Conservation (phyloP, 192 early-diverging fungal species). For the Coemansia sp. region DNA sequence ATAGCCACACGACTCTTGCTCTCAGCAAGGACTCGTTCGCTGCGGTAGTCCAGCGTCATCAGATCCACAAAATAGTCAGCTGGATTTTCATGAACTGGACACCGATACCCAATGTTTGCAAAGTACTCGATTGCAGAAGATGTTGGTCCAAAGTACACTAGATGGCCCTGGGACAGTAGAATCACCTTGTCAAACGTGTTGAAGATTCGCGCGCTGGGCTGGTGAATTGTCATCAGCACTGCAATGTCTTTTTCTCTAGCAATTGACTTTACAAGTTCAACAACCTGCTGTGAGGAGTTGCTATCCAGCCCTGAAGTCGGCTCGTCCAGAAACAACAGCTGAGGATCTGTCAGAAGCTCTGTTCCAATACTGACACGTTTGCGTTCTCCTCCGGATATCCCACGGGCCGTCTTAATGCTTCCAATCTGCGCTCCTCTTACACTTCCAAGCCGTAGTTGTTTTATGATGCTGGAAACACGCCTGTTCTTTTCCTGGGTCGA, state of each 20-base stretch:
- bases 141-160: slow-evolving; percentile 63
- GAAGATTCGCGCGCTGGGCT: slow-evolving; percentile 83
- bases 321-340: slow-evolving; percentile 58
- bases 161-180: slow-evolving; percentile 64
- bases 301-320: slow-evolving; percentile 71
- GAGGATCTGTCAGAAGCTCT: slow-evolving; percentile 58
- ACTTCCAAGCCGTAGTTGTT: slow-evolving; percentile 63
- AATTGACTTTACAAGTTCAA: slow-evolving; percentile 61
- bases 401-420: slow-evolving; percentile 36
- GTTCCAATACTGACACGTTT: slow-evolving; percentile 54
- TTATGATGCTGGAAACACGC: slow-evolving; percentile 63
- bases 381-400: slow-evolving; percentile 59
- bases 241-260: slow-evolving; percentile 61
- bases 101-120: slow-evolving; percentile 55
- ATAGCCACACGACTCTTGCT: slow-evolving; percentile 42
- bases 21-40: slow-evolving; percentile 23
- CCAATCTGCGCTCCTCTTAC: slow-evolving; percentile 59
- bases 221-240: slow-evolving; percentile 87
- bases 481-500: slow-evolving; percentile 51
- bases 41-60: slow-evolving; percentile 55
- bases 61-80: slow-evolving; percentile 74
- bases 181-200: slow-evolving; percentile 79
- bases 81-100: slow-evolving; percentile 69
- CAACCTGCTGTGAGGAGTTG: slow-evolving; percentile 63
- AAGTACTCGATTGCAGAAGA: slow-evolving; percentile 49